Conservation (phyloP, 2,329 filamentous ascomycete genomes). For the Pezicula radicicola region DNA sequence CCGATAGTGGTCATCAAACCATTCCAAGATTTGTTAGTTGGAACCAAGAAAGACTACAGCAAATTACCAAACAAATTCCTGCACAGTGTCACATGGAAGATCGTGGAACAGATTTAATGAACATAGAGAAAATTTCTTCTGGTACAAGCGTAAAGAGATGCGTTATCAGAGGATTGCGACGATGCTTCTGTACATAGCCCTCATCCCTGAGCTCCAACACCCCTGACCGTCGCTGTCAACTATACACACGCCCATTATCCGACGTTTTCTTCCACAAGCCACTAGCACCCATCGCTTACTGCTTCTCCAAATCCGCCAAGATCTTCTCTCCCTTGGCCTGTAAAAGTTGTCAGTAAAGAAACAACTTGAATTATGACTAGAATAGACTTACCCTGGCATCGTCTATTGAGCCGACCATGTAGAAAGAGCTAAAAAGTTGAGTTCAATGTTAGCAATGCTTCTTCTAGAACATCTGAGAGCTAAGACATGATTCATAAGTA, state of each 20-base stretch:
- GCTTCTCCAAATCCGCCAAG: conserved; percentile 72
- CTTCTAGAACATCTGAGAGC: not conserved
- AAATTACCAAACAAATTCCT: too few species aligned
- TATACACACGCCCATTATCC: conserved; percentile 11
- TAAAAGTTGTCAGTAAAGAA: conserved; percentile 50
- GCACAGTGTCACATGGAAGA: too few species aligned
- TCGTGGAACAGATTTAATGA: too few species aligned
- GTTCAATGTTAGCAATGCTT: conserved; percentile 6
- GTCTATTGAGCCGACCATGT: conserved; percentile 40
- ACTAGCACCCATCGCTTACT: not conserved
- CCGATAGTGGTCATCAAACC: too few species aligned
- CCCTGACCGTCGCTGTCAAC: conserved; percentile 17
- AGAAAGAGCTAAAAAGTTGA: conserved; percentile 21
- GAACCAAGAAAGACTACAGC: too few species aligned
- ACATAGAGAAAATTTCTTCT: conserved; percentile 3
- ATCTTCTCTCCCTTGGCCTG: conserved; percentile 99
- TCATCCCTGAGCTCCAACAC: conserved; percentile 7
- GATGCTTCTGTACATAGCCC: conserved; percentile 21
- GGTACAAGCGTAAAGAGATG: conserved; percentile 28
- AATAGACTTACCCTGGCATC: not conserved
- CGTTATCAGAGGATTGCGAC: conserved; percentile 17
- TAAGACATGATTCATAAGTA: too few species aligned
- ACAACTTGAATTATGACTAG: conserved; percentile 87
- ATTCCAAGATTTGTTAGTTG: too few species aligned
- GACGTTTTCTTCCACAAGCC: conserved; percentile 2